Evolutionary conservation across 208 protist genomes (phyloP), one percentile per base, ranked within the genome.

Genomic region (Acanthamoeba healyi): DNA sequence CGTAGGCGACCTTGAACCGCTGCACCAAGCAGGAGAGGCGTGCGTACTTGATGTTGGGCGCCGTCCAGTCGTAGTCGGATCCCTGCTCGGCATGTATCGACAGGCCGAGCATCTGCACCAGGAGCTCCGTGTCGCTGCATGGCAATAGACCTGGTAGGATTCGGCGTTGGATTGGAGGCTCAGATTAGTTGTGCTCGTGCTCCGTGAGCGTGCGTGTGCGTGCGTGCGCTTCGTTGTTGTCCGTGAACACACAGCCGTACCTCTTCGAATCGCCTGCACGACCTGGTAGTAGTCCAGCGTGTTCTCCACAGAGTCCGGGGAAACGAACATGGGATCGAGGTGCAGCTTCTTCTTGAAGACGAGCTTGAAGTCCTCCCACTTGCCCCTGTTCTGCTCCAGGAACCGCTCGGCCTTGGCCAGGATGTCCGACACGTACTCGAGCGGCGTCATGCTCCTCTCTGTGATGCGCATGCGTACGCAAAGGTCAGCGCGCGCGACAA

Each of bases 271-370:
- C 29, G 70, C 34, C 4, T 10, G 3, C 49, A 56, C 2, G n/a
- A 63, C 2, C 61, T 92, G 86, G n/a, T 92, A 24, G 58, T 77
- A 92, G 40, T 92, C 86, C 19, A 92, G 63, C 32, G 14, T 77
- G 86, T 77, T 74, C 63, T 92, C 86, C 0, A 77, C 61, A 29
- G n/a, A 49, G 63, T 92, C 86, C 19, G 72, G 36, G 17, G 56
- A 51, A 26, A 92, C 9, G 29, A 40, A 65, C 17, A 26, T 77
- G 1, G 86, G 86, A 26, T 92, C 56, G n/a, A 92, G 38, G 14
- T 74, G 49, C n/a, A 92, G 34, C 61, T 92, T 92, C 86, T 92
- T 92, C 86, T 92, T 92, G 61, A 92, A 77, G 29, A 92, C 86
- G 29, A 92, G 22, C 36, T 46, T 34, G 38, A 77, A 92, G 36